Conservation (phyloP, 306 rosid genomes). For the Gastrolobium villosum region DNA sequence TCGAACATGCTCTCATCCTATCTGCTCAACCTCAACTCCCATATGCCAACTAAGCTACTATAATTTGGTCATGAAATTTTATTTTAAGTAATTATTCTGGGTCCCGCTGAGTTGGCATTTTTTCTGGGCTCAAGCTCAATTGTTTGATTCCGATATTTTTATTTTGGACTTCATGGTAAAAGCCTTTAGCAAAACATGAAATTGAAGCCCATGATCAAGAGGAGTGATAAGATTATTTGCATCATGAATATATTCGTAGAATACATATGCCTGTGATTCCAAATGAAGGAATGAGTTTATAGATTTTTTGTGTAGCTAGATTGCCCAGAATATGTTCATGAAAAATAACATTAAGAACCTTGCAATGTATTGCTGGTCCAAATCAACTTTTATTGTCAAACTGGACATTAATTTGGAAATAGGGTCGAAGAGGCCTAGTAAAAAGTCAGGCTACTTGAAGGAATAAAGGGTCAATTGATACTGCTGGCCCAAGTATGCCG, state of each 20-base stretch:
- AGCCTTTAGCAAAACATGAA: not conserved
- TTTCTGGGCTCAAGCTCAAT: not conserved
- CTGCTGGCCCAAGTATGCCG: no score
- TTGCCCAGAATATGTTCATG: not conserved
- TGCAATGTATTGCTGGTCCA: not conserved
- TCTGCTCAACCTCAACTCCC: no score
- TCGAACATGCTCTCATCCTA: no score
- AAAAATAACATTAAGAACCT: not conserved
- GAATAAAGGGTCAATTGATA: no score
- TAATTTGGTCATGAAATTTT: not conserved
- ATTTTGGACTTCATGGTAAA: slow-evolving; percentile 13
- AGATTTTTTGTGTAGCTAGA: not conserved
- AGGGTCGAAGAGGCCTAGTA: no score
- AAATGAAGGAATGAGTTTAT: not conserved
- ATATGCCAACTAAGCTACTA: no score
- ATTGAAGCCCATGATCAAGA: not conserved
- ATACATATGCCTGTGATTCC: not conserved
- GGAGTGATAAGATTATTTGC: not conserved
- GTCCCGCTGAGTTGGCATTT: slow-evolving; percentile 27
- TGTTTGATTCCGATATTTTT: not conserved
- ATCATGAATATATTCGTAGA: not conserved
- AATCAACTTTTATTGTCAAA: not conserved
- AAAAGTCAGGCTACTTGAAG: no score
- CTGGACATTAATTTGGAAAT: not conserved
- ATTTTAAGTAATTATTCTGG: not conserved